Evolutionary conservation across 331 rosid genomes (phyloP), one percentile per base, ranked within the genome.

Genomic region (Phaseolus coccineus): DNA sequence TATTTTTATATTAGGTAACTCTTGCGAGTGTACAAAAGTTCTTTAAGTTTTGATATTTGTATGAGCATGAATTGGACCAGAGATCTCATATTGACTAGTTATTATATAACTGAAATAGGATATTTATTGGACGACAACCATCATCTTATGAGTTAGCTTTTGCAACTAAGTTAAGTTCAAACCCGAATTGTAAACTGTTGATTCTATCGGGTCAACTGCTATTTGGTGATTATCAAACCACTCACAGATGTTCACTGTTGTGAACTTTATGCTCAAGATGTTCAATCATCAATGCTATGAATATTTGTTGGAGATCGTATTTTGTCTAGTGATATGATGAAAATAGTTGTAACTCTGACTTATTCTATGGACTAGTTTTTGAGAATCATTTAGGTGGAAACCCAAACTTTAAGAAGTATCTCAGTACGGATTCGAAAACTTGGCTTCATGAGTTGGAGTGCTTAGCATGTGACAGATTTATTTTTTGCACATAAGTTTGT

Each of bases 351-450:
- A 48, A 15, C 55, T 48, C 22, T 4, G 3, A 22, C 22, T 48
- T 48, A 48, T 12, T 4, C n/a, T 13, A 48, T 14, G 6, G 13
- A 3, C 53, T 47, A 48, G 5, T 1, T 48, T 48, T 51, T 51
- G 9, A 46, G 25, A 19, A 16, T 51, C 3, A 51, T 15, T 16
- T 51, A 5, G 19, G 8, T 51, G 3, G 4, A 51, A 51, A 51
- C 3, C 15, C 25, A 51, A 51, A 1, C 1, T 16, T 2, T n/a
- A 16, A 51, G 9, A 15, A 14, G 19, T 51, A 51, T 3, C 42
- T 78, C 61, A 73, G 2, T 56, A 67, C 19, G 50, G 65, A 71
- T 35, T 71, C 22, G 25, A 55, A 64, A 72, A 58, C 77, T 66
- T 51, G 80, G n/a, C 1, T 16, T 27, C 37, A 2, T 27, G 25